These are phyloP conservation scores for Cladophialophora chaetospira DNA, from an alignment of 2,329 filamentous ascomycete genomes.

Conservation along the genomic window DNA sequence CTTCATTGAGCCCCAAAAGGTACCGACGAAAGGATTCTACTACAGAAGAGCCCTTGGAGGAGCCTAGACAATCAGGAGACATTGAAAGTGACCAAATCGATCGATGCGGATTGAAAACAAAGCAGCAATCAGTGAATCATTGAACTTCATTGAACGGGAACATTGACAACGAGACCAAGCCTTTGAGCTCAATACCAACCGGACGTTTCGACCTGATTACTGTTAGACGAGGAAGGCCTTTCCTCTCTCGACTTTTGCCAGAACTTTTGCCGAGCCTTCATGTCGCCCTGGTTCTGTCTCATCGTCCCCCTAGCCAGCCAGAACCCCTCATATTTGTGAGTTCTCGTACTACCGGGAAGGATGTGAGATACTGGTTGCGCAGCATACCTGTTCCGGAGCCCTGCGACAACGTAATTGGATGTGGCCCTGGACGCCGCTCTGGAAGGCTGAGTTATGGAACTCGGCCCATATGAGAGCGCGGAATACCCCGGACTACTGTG, in stretches of 20 bases:
- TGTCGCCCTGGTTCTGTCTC: constrained; percentile 6
- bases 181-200: constrained; percentile 22
- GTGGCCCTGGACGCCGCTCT: neutral
- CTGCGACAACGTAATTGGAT: neutral
- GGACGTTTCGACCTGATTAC: constrained; percentile 17
- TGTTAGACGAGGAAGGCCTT: neutral
- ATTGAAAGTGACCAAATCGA: no score
- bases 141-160: no score
- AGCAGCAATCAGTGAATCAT: no score
- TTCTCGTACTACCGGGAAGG: constrained; percentile 17
- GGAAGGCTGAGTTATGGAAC: neutral
- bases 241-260: constrained; percentile 6
- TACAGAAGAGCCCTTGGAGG: no score
- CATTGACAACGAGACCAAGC: neutral
- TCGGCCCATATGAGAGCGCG: neutral
- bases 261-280: constrained; percentile 2
- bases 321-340: constrained; percentile 16
- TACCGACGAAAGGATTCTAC: no score
- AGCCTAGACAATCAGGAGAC: no score
- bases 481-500: neutral
- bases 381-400: constrained; percentile 15
- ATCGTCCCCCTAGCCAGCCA: constrained; percentile 21
- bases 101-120: no score
- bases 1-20: constrained; percentile 19
- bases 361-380: constrained; percentile 3